Conservation (phyloP, 208 protist genomes). For the Leishmania guyanensis region DNA sequence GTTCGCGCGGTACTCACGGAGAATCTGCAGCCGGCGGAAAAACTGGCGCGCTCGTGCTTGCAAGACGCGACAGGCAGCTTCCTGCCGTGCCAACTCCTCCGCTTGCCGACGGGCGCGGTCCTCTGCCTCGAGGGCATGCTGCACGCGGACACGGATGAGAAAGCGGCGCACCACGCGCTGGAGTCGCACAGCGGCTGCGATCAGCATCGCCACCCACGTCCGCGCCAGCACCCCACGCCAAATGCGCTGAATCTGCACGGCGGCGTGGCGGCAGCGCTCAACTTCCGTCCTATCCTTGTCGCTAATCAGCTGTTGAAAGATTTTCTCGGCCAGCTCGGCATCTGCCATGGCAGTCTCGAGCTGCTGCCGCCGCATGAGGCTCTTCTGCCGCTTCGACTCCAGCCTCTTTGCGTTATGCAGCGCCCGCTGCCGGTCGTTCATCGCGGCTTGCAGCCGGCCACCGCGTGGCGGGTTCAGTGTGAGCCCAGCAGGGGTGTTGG, state of each 20-base stretch:
- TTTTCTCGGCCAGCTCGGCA: slow-evolving; percentile 52
- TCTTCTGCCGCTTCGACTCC: slow-evolving; percentile 30
- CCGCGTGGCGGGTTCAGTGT: slow-evolving; percentile 11
- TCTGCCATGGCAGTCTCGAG: slow-evolving; percentile 56
- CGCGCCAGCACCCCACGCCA: slow-evolving; percentile 81
- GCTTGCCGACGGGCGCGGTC: slow-evolving; percentile 32
- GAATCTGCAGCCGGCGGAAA: slow-evolving; percentile 63
- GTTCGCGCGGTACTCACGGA: slow-evolving; percentile 49
- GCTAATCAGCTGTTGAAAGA: slow-evolving; percentile 75
- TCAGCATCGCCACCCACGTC: slow-evolving; percentile 51
- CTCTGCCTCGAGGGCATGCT: slow-evolving; percentile 44
- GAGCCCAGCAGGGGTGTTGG: neutral
- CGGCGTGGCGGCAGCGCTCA: slow-evolving; percentile 52
- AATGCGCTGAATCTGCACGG: slow-evolving; percentile 68
- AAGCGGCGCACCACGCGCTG: slow-evolving; percentile 65
- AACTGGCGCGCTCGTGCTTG: slow-evolving; percentile 78
- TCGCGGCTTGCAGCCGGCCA: slow-evolving; percentile 11
- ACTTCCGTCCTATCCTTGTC: slow-evolving; percentile 75
- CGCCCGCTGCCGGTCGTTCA: slow-evolving; percentile 25
- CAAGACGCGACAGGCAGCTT: slow-evolving; percentile 52
- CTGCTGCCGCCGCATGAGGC: slow-evolving; percentile 35
- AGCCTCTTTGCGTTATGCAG: slow-evolving; percentile 23
- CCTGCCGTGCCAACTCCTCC: slow-evolving; percentile 45
- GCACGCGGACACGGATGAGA: slow-evolving; percentile 46
- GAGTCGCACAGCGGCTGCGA: slow-evolving; percentile 47